phyloP scores from a whole-genome alignment of 805 yeast genomes.

The Ogataea thermomethanolica region DNA sequence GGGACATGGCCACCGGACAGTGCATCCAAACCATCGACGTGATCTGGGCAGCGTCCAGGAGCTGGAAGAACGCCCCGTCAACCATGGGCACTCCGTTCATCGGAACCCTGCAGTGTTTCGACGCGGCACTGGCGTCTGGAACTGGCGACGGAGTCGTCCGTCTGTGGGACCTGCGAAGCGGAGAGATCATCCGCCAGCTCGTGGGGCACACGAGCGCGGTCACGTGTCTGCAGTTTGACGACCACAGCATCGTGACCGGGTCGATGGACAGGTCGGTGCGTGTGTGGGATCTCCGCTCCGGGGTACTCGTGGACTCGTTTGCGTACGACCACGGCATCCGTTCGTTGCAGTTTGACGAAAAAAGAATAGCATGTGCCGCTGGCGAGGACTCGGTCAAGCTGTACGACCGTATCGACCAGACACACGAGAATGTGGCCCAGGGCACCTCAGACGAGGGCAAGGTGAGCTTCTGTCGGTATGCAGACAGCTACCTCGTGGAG shows the following conservation, averaged over 20 bases:
- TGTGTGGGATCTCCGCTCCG: slow-evolving; percentile 72
- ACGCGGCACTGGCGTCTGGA: slow-evolving; percentile 77
- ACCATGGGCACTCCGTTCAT: slow-evolving; percentile 40
- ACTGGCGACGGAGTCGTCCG: slow-evolving; percentile 73
- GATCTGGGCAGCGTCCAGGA: slow-evolving; percentile 49
- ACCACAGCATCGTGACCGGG: slow-evolving; percentile 60
- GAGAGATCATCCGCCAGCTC: slow-evolving; percentile 58
- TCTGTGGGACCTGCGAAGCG: slow-evolving; percentile 72
- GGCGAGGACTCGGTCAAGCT: slow-evolving; percentile 49
- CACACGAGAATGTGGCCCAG: slow-evolving; percentile 50
- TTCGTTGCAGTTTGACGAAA: slow-evolving; percentile 55
- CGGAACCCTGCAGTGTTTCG: slow-evolving; percentile 67
- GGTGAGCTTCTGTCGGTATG: slow-evolving; percentile 46
- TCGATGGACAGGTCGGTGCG: slow-evolving; percentile 60
- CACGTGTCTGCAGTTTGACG: slow-evolving; percentile 66
- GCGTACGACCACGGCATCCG: slow-evolving; percentile 56
- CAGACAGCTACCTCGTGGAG: slow-evolving; percentile 63
- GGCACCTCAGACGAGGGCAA: slow-evolving; percentile 13
- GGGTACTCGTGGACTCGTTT: slow-evolving; percentile 57
- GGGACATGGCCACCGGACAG: slow-evolving; percentile 67
- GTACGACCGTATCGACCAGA: slow-evolving; percentile 52
- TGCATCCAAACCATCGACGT: slow-evolving; percentile 71
- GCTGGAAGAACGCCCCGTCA: slow-evolving; percentile 10
- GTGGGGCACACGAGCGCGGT: slow-evolving; percentile 70
- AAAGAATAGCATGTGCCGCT: slow-evolving; percentile 51